These are phyloP conservation scores for Solanum commersonii DNA, from an alignment of 257 asterid species.

Conservation along the genomic window DNA sequence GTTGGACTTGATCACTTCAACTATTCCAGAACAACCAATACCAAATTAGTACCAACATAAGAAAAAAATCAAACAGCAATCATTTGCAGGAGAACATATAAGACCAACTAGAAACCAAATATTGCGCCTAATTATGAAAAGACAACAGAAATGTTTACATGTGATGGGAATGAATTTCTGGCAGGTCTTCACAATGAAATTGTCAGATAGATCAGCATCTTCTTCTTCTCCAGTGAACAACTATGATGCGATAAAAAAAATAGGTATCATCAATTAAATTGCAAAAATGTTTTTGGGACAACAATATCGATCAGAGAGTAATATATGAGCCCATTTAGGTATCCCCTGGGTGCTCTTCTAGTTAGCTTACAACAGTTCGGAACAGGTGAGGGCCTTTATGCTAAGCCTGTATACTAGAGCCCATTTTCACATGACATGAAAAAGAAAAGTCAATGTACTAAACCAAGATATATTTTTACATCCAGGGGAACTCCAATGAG, in stretches of 20 bases:
- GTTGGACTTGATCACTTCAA: background rate
- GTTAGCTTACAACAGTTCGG: background rate
- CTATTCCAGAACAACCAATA: background rate
- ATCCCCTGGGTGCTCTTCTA: background rate
- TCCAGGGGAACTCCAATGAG: background rate
- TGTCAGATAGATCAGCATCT: conserved; percentile 79
- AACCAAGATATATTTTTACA: background rate
- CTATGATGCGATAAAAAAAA: conserved; percentile 22
- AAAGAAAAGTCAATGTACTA: background rate
- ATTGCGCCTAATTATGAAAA: background rate
- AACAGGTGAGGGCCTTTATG: background rate
- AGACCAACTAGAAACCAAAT: background rate
- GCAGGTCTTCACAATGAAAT: conserved; percentile 93
- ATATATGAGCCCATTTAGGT: background rate
- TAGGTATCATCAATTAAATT: background rate
- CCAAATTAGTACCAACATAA: background rate
- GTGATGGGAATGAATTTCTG: conserved; percentile 92
- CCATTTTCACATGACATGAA: background rate
- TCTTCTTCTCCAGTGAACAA: conserved; percentile 70
- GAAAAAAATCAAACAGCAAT: background rate
- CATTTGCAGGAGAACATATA: background rate
- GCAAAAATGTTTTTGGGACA: background rate
- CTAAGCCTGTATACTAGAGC: background rate
- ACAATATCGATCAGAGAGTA: background rate
- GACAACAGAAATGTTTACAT: conserved; percentile 30